Evolutionary conservation across 169 alveolate genomes (phyloP), one percentile per base, ranked within the genome.

Genomic region (Plasmodium yoelii): DNA sequence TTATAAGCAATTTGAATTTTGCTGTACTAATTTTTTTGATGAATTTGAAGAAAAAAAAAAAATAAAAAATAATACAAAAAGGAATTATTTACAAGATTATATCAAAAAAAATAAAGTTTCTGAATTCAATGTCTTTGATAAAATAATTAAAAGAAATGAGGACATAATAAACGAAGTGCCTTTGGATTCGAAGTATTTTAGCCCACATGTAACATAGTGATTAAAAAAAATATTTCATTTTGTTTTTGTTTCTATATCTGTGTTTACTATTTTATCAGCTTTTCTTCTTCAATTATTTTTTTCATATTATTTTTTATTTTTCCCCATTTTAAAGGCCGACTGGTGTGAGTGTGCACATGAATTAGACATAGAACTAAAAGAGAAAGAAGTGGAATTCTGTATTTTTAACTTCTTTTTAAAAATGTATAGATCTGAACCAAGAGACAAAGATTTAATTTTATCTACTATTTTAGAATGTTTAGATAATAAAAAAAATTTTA

Each of bases 291-390:
- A 19, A 5, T 24, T 47, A 18, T 2, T 8, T 60, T 28, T 42
- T 22, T 47, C 46, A 15, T 19, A 15, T 46, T 26, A n/a, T 70
- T 18, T 4, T 13, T 53, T 26, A 49, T 39, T 13, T 19, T 59
- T 6, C 63, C 15, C 73, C 73, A 13, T 34, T 28, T 34, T 34
- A 10, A 12, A 77, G 88, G 88, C 88, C n/a, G 88, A 77, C 75
- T 77, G 88, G 88, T 77, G 75, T 19, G 88, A 77, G 39, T 77
- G 88, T 19, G 77, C 77, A 15, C 77, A 77, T 10, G 88, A 77
- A 64, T 34, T 77, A 22, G 75, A 77, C 69, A 34, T 77, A 24
- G 88, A 77, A 24, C 49, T 77, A 59, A 77, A 67, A 9, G 51
- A 19, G 9, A 68, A 77, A 63, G 88, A 77, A 64, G 77, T 65